Conservation (phyloP, 169 alveolate species). For the Amoebophrya sp. region DNA sequence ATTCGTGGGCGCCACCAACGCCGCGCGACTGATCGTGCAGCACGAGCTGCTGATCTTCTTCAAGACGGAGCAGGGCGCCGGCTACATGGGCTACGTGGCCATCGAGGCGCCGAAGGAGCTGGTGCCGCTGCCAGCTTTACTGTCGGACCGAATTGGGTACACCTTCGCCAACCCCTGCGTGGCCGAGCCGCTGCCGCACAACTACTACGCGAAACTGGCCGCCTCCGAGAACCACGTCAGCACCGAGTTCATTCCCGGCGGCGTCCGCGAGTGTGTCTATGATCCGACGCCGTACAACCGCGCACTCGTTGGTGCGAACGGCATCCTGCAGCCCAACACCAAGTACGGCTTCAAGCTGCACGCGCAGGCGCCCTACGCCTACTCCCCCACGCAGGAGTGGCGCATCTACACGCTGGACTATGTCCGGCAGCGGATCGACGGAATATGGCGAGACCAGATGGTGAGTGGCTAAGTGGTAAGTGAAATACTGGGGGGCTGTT, state of each 20-base stretch:
- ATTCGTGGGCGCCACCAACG: not conserved
- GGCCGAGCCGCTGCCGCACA: not conserved
- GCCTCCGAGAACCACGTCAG: not conserved
- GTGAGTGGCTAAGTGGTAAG: no score
- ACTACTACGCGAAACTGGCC: not conserved
- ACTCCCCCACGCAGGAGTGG: not conserved
- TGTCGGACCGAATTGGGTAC: not conserved
- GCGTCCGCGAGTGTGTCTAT: not conserved
- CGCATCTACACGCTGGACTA: not conserved
- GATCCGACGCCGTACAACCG: not conserved
- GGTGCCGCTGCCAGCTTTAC: not conserved
- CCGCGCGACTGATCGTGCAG: not conserved
- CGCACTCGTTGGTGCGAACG: not conserved
- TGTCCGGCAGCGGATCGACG: not conserved
- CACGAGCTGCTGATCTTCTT: slow-evolving; percentile 11
- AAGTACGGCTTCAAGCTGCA: not conserved
- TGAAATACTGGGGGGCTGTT: no score
- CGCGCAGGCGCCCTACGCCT: not conserved
- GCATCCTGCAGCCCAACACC: not conserved
- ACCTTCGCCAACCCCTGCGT: not conserved
- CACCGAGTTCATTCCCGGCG: not conserved
- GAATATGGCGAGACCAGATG: not conserved
- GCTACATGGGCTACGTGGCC: not conserved
- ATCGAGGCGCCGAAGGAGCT: slow-evolving; percentile 2
- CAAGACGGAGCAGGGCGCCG: slow-evolving; percentile 14